Base-by-base conservation (phyloP, 2,329 filamentous ascomycete species). In the Cercospora sp. region DNA sequence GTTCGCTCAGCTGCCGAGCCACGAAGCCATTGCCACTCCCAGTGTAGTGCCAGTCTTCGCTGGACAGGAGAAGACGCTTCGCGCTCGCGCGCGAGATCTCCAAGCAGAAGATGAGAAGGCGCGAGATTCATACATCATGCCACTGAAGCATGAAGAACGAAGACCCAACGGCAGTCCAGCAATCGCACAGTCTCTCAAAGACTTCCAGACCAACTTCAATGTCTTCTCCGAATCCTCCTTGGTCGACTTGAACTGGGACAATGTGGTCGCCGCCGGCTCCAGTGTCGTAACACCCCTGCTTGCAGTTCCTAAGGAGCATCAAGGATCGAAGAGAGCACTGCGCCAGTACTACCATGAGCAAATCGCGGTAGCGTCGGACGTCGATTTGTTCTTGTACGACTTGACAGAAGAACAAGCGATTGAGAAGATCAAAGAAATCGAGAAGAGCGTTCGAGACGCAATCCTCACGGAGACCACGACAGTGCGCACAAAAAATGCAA, bases 341-440 rank as follows among this genome's bases (percentile, higher is more conserved):
- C 77, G 81, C 7, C 73, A 80, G 48, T 96, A 93, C 78, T 97
- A 94, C 72, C 93, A 96, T 75, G 88, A 94, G 75, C 88, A 89
- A 69, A 87, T 94, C 70, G 91, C 91, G 10, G 92, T 92, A 0
- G 92, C 92, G 1, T 94, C 91, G 3, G 93, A 97, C 78, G 91
- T 97, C 9, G 93, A 96, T 77, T 84, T 97, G 2, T 97, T 97
- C 77, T 80, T 97, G 31, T 94, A 95, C 74, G 92, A 90, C 0
- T 83, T 96, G 69, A 89, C 85, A 8, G 91, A 95, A 73, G 87
- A 93, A 59, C 83, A 94, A 76, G 92, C 91, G 0, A 82, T 93
- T 18, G 88, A 93, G 75, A 95, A 96, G 82, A 95, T 96, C 79
- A 90, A 90, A 76, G 84, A 92, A 72, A 94, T 97, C 68, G 93